Conservation (phyloP, 2,329 filamentous ascomycete species). For the Neodidymelliopsis sp. region DNA sequence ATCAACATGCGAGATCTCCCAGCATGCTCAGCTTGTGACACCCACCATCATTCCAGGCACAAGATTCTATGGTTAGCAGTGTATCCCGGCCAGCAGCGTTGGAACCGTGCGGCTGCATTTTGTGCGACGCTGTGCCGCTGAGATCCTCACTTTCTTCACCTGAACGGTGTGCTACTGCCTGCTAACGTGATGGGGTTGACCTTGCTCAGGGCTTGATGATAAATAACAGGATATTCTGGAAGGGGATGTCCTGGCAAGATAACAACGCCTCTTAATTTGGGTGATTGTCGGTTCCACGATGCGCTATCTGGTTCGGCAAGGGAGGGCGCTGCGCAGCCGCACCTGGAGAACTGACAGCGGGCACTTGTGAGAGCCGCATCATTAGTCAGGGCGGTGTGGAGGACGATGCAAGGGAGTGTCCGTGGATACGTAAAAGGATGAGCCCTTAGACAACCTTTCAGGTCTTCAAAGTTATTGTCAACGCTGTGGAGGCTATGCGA, state of each 20-base stretch:
- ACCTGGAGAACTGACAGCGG: slow-evolving; percentile 24
- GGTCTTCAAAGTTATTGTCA: neutral
- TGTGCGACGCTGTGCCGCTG: slow-evolving; percentile 4
- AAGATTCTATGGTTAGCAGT: slow-evolving; percentile 12
- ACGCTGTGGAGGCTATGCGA: neutral
- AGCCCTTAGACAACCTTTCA: neutral
- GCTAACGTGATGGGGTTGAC: slow-evolving; percentile 1
- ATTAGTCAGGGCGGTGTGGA: slow-evolving; percentile 18
- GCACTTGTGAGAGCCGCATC: slow-evolving; percentile 32
- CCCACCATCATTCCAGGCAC: slow-evolving; percentile 21
- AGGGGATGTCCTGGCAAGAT: slow-evolving; percentile 19
- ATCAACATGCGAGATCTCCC: neutral
- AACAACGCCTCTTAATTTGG: slow-evolving; percentile 31
- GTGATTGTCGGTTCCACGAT: slow-evolving; percentile 7
- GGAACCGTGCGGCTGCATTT: slow-evolving; percentile 11
- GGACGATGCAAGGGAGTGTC: slow-evolving; percentile 9
- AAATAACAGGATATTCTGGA: slow-evolving; percentile 12
- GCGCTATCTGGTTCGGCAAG: slow-evolving; percentile 12
- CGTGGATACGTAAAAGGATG: slow-evolving; percentile 6
- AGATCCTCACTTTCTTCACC: slow-evolving; percentile 1
- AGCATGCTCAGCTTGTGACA: slow-evolving; percentile 20
- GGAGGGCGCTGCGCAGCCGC: slow-evolving; percentile 20
- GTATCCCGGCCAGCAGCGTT: slow-evolving; percentile 11
- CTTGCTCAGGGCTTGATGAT: neutral
- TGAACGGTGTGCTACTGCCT: slow-evolving; percentile 6